phyloP scores from a whole-genome alignment of 108 stramenopile species.

The Craspedostauros australis region DNA sequence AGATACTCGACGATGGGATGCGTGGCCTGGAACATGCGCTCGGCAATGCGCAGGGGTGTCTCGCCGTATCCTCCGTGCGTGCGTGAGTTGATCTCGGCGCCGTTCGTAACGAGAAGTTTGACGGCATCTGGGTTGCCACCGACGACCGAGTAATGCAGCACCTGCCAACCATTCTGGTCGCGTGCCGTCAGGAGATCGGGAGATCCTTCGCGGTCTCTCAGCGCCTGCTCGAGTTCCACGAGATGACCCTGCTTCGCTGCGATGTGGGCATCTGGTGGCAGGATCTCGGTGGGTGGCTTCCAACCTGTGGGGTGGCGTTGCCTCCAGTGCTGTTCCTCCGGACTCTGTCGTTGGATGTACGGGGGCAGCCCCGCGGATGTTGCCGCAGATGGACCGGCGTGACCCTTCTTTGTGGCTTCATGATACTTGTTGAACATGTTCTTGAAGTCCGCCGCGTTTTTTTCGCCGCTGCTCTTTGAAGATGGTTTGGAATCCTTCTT shows the following conservation, averaged over 20 bases:
- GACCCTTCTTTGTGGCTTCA: constrained; percentile 3
- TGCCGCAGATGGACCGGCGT: constrained; percentile 18
- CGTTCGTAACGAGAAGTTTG: constrained; percentile 31
- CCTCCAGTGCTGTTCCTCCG: constrained; percentile 41
- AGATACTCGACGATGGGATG: constrained; percentile 40
- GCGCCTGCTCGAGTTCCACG: constrained; percentile 18
- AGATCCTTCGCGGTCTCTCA: constrained; percentile 17
- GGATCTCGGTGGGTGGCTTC: constrained; percentile 11
- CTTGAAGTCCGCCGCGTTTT: constrained; percentile 2
- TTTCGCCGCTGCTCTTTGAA: neutral
- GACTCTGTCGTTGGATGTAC: constrained; percentile 36
- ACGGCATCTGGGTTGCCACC: constrained; percentile 40
- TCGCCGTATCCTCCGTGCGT: constrained; percentile 46
- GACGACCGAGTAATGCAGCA: constrained; percentile 33
- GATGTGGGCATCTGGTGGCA: constrained; percentile 39
- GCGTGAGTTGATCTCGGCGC: constrained; percentile 43
- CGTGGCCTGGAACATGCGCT: constrained; percentile 23
- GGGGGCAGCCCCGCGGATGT: constrained; percentile 23
- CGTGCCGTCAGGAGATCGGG: constrained; percentile 11
- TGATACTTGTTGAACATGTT: constrained; percentile 5
- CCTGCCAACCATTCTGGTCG: constrained; percentile 52
- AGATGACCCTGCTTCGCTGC: constrained; percentile 51
- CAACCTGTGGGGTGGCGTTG: constrained; percentile 33
- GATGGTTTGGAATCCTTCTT: too few relatives aligned
- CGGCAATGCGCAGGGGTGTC: constrained; percentile 33